Percentiles rank a stretch among this genome's conserved stretches.
Conservation (phyloP, 306 rosid genomes). For the Sesbania bispinosa region DNA sequence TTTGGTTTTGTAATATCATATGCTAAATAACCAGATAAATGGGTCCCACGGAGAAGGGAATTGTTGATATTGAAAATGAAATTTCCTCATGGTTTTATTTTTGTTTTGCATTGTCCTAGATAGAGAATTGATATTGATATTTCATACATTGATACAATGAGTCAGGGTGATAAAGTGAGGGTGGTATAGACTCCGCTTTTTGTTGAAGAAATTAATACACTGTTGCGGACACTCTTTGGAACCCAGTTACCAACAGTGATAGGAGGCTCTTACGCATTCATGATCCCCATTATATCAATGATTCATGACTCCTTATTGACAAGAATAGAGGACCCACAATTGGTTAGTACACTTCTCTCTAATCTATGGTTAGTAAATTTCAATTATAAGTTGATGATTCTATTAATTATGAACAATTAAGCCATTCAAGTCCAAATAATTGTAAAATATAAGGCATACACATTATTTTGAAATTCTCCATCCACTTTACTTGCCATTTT, state of each 20-base stretch:
- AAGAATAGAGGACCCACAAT: slow-evolving; percentile 63
- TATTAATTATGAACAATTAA: background rate
- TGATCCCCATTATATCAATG: slow-evolving; percentile 94
- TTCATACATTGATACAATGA: slow-evolving; percentile 11
- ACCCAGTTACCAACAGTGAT: slow-evolving; percentile 93
- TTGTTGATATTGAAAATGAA: slow-evolving; percentile 19
- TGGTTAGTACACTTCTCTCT: slow-evolving; percentile 53
- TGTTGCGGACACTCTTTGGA: slow-evolving; percentile 91
- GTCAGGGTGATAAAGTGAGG: slow-evolving; percentile 94
- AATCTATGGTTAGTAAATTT: background rate
- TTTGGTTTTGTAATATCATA: background rate
- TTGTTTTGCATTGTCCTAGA: slow-evolving; percentile 7
- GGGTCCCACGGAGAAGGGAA: slow-evolving; percentile 18
- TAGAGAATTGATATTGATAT: slow-evolving; percentile 18
- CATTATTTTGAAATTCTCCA: background rate
- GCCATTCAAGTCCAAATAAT: background rate
- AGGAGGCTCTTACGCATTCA: slow-evolving; percentile 95
- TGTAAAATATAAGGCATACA: background rate
- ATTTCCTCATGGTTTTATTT: background rate
- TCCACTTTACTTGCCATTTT: too few relatives aligned
- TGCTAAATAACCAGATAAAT: slow-evolving; percentile 12
- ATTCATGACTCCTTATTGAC: slow-evolving; percentile 70
- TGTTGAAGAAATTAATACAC: slow-evolving; percentile 91
- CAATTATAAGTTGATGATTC: background rate
- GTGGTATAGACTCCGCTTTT: slow-evolving; percentile 93